These are phyloP conservation scores for Aspergillus tubingensis DNA, from an alignment of 2,329 filamentous ascomycete genomes.

Conservation along the genomic window DNA sequence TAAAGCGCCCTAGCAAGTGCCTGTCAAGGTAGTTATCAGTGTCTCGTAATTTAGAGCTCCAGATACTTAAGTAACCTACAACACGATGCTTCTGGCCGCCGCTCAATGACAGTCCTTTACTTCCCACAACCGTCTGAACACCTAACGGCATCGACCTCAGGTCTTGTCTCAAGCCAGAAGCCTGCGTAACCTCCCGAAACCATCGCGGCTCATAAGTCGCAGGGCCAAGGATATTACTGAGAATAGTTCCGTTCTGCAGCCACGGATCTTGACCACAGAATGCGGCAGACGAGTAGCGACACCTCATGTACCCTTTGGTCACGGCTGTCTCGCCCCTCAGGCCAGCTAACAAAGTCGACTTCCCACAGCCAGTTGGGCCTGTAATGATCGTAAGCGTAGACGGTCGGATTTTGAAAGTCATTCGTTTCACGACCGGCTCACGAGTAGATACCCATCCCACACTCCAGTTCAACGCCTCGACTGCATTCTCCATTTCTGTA, in stretches of 20 bases:
- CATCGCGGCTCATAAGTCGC: constrained; percentile 20
- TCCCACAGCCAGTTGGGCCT: constrained; percentile 30
- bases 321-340: constrained; percentile 21
- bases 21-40: neutral
- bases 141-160: constrained; percentile 20
- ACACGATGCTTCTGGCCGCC: constrained; percentile 33
- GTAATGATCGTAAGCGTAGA: constrained; percentile 26
- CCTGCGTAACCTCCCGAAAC: constrained; percentile 29
- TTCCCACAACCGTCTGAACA: constrained; percentile 26
- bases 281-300: neutral
- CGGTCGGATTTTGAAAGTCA: constrained; percentile 19
- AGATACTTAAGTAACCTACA: no score
- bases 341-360: constrained; percentile 16
- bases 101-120: constrained; percentile 26
- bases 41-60: no score
- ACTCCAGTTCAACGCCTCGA: neutral
- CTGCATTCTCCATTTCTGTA: neutral
- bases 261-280: constrained; percentile 22
- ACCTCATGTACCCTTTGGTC: constrained; percentile 8
- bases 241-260: constrained; percentile 18
- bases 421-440: constrained; percentile 25
- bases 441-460: constrained; percentile 9
- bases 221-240: constrained; percentile 26
- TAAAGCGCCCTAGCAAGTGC: constrained; percentile 38
- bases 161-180: constrained; percentile 29